These are phyloP conservation scores for Cairneyella variabilis DNA, from an alignment of 495 filamentous ascomycete species.

Conservation along the genomic window DNA sequence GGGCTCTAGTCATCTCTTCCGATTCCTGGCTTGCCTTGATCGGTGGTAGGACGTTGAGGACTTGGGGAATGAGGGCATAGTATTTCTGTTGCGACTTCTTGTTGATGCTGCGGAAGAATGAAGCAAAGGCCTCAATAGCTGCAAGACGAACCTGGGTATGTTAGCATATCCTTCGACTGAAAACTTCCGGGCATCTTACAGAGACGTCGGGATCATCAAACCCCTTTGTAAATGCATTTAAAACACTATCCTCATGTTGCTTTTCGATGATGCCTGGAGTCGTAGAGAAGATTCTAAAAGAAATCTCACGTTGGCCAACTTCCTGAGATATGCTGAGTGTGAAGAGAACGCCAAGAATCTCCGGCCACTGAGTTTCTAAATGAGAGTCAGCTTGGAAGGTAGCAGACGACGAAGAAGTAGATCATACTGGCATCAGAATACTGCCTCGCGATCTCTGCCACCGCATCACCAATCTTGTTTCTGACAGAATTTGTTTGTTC, in stretches of 20 bases:
- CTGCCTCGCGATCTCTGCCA: slow-evolving; percentile 91
- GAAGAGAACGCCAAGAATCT: slow-evolving; percentile 82
- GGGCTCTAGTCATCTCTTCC: slow-evolving; percentile 82
- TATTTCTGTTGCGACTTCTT: slow-evolving; percentile 88
- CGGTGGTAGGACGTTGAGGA: slow-evolving; percentile 88
- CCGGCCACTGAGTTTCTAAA: slow-evolving; percentile 82
- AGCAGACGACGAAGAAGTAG: background rate
- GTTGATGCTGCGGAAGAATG: slow-evolving; percentile 85
- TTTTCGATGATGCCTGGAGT: slow-evolving; percentile 96
- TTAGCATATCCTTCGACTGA: background rate
- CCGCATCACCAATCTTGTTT: slow-evolving; percentile 94
- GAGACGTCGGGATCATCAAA: slow-evolving; percentile 84
- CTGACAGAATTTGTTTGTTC: slow-evolving; percentile 70
- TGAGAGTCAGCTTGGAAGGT: slow-evolving; percentile 1
- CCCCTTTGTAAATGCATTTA: slow-evolving; percentile 79
- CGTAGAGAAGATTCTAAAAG: slow-evolving; percentile 90
- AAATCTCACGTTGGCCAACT: slow-evolving; percentile 76
- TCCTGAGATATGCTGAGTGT: slow-evolving; percentile 81
- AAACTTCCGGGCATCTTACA: slow-evolving; percentile 43
- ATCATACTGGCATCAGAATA: slow-evolving; percentile 80
- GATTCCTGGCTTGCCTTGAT: slow-evolving; percentile 87
- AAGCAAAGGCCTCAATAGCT: slow-evolving; percentile 93
- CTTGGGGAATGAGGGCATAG: slow-evolving; percentile 76
- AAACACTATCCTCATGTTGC: slow-evolving; percentile 83
- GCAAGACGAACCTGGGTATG: slow-evolving; percentile 66